These are phyloP conservation scores for Fusarium sp. DNA, from an alignment of 2,329 filamentous ascomycete species.

Conservation along the genomic window DNA sequence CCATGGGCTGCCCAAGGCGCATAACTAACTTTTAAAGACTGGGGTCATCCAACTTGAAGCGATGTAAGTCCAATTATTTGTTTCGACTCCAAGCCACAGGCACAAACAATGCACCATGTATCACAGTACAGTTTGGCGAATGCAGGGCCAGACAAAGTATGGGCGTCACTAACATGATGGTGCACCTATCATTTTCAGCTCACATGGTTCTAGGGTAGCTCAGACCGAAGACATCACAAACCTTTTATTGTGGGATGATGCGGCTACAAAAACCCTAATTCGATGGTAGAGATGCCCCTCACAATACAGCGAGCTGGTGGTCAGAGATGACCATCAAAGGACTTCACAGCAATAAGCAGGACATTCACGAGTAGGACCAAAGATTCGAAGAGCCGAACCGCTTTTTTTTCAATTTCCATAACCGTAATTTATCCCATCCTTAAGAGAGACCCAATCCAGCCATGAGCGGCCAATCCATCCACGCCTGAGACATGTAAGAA, in stretches of 20 bases:
- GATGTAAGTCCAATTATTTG: neutral
- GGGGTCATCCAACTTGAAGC: neutral
- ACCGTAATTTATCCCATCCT: constrained; percentile 45
- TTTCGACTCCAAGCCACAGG: neutral
- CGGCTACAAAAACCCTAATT: constrained; percentile 17
- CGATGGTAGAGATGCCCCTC: neutral
- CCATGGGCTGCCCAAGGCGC: neutral
- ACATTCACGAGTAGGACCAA: neutral
- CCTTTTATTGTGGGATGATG: neutral
- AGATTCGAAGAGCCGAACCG: constrained; percentile 44
- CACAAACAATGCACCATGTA: neutral
- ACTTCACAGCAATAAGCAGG: neutral
- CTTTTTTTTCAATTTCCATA: constrained; percentile 47
- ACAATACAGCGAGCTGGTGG: neutral
- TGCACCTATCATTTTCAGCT: neutral
- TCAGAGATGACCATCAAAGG: neutral
- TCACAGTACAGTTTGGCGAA: neutral
- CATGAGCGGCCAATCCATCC: constrained; percentile 49
- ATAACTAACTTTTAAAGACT: neutral
- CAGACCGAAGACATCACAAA: constrained; percentile 8
- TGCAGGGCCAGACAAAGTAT: neutral
- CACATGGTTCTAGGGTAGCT: neutral
- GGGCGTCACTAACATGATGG: neutral
- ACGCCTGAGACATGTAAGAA: constrained; percentile 49
- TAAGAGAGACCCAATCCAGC: constrained; percentile 47